Evolutionary conservation across 768 basidiomycete species (phyloP), one percentile per base, ranked within the genome.

Genomic region (Omphalotus guepiniiformis): DNA sequence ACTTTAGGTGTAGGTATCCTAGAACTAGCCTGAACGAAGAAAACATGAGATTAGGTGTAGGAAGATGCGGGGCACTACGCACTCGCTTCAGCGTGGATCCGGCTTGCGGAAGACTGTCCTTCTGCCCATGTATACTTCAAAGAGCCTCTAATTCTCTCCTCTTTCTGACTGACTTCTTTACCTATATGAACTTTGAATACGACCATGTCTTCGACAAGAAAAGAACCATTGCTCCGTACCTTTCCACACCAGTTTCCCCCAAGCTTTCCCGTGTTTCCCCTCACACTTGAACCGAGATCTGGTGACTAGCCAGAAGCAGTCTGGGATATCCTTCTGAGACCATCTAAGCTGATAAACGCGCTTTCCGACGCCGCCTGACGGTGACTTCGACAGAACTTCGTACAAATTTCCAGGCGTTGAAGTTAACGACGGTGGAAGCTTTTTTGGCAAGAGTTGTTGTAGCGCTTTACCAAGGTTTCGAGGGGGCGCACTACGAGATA

Each of bases 191-290:
- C 42, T 38, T 35, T n/a, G n/a, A 39, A 21, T 12, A 21, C 32
- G 34, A 38, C 48, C 27, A 43, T 30, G 7, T 35, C 18, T 26
- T 51, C 26, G 28, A 30, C 40, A n/a, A 39, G 42, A 36, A 18
- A 32, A 48, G 13, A 12, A 44, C 22, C 35, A 37, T 7, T 2
- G n/a, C 22, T 19, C 66, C 80, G 49, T 43, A 90, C 90, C 88
- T 70, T 74, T 80, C 88, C 89, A 93, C 47, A 81, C 74, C 4
- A 92, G 67, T 50, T 72, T 70, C 6, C 90, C 90, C 91, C 91
- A 93, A 15, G 79, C 89, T 62, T 83, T 90, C 2, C 90, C 90
- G 55, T 90, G 85, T 22, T 63, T 71, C 22, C 88, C 88, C 53
- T 82, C 82, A 35, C 71, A 69, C 63, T 91, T 93, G 60, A 91